Percentiles rank a stretch among this genome's conserved stretches.
phyloP scores from a whole-genome alignment of 2,329 filamentous ascomycete species.

The Cadophora sp. region DNA sequence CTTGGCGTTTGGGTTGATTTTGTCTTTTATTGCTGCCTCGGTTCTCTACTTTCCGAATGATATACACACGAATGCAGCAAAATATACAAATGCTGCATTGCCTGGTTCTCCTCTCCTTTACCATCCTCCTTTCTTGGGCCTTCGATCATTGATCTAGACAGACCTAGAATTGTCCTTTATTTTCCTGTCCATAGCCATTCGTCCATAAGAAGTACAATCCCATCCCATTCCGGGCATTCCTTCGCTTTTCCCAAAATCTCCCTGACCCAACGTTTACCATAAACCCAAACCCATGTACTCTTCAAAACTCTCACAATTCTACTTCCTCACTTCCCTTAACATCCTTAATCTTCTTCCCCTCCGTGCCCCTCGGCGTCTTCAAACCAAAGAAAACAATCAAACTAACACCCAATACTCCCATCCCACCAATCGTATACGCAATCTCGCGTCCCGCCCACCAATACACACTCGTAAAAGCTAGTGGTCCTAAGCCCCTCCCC shows the following conservation, averaged over 20 bases:
- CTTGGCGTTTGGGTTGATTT: background rate
- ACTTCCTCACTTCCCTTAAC: constrained; percentile 30
- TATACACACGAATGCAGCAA: background rate
- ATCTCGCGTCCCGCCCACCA: constrained; percentile 95
- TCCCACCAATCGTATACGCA: constrained; percentile 82
- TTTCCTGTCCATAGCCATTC: background rate
- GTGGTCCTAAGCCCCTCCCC: constrained; percentile 83
- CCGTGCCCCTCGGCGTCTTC: constrained; percentile 50
- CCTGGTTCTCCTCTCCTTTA: background rate
- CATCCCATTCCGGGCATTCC: background rate
- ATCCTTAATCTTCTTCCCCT: constrained; percentile 39
- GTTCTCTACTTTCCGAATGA: background rate
- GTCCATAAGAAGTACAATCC: background rate
- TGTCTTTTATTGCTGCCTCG: background rate
- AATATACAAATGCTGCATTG: background rate
- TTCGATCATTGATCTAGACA: background rate
- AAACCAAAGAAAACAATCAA: constrained; percentile 74
- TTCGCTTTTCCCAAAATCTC: background rate
- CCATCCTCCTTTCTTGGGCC: background rate
- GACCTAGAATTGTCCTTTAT: background rate
- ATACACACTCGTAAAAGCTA: constrained; percentile 93
- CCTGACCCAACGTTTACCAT: background rate
- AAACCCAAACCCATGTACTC: no score
- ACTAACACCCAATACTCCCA: constrained; percentile 79
- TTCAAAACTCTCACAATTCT: constrained; percentile 19